A percentile compares a stretch with the other conserved stretches of the same genome.
Conservation (phyloP, 2,329 filamentous ascomycete species). For the Calonectria pseudoreteaudii region DNA sequence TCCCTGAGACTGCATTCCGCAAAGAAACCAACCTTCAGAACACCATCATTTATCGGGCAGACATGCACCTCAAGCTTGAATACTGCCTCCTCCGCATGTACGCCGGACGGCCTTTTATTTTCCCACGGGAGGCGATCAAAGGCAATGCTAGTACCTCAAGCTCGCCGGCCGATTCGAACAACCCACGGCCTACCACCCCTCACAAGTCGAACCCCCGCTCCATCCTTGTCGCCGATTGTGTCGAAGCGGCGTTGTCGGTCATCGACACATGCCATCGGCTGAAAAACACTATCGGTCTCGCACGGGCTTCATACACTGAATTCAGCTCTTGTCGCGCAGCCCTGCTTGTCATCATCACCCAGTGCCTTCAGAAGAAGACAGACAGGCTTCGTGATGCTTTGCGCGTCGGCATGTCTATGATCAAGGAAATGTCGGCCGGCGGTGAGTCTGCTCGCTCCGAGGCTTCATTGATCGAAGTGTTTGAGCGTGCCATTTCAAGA, state of each 20-base stretch:
- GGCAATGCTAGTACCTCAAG: slow-evolving; percentile 45
- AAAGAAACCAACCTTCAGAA: slow-evolving; percentile 55
- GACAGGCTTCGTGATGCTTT: slow-evolving; percentile 57
- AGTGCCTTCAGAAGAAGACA: slow-evolving; percentile 52
- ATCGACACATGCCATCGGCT: slow-evolving; percentile 63
- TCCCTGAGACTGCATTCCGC: slow-evolving; percentile 47
- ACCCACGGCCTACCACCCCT: slow-evolving; percentile 40
- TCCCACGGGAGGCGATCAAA: slow-evolving; percentile 48
- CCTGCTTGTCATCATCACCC: slow-evolving; percentile 59
- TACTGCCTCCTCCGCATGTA: slow-evolving; percentile 66
- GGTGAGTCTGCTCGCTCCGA: slow-evolving; percentile 65
- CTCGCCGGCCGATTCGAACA: slow-evolving; percentile 46
- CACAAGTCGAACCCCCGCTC: slow-evolving; percentile 48
- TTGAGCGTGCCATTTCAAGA: slow-evolving; percentile 60
- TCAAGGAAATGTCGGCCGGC: slow-evolving; percentile 65
- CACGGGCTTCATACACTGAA: slow-evolving; percentile 66
- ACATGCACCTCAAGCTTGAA: slow-evolving; percentile 63
- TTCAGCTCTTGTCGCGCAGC: slow-evolving; percentile 67
- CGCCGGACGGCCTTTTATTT: slow-evolving; percentile 65
- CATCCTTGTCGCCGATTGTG: slow-evolving; percentile 62
- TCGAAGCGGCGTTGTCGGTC: slow-evolving; percentile 63
- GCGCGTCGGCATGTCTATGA: slow-evolving; percentile 61
- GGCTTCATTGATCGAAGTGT: slow-evolving; percentile 64
- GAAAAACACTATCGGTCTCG: slow-evolving; percentile 63
- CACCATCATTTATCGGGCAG: slow-evolving; percentile 57